Evolutionary conservation across 1,284 basidiomycete genomes (phyloP).

Genomic region (Ustilago shanxiensis): DNA sequence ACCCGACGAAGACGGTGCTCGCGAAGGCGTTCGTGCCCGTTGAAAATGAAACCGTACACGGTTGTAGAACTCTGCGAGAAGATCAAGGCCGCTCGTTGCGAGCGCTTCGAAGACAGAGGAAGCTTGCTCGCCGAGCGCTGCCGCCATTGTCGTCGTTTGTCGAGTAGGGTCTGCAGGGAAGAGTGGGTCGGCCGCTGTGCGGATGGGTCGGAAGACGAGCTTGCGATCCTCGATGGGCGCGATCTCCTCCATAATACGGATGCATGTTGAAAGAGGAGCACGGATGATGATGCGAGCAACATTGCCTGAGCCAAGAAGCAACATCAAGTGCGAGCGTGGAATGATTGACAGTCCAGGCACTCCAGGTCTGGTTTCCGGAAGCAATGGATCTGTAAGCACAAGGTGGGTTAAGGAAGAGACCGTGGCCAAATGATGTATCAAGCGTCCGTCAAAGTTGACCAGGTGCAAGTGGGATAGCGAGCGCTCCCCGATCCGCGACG

Average conservation of each 20-base stretch:
- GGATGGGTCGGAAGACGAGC: conserved; percentile 44
- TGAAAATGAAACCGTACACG: conserved; percentile 13
- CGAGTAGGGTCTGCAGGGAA: conserved; percentile 6
- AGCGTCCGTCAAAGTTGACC: conserved; percentile 41
- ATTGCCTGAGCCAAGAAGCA: conserved; percentile 42
- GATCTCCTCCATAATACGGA: conserved; percentile 43
- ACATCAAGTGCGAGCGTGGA: conserved; percentile 41
- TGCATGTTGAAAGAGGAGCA: conserved; percentile 30
- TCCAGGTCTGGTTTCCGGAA: conserved; percentile 24
- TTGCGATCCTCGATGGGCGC: conserved; percentile 39
- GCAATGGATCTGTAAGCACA: conserved; percentile 37
- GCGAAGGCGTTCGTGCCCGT: neutral
- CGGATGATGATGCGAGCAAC: conserved; percentile 35
- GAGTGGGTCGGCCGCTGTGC: conserved; percentile 5
- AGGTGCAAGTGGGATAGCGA: conserved; percentile 47
- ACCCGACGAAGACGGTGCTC: conserved; percentile 1
- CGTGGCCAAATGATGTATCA: conserved; percentile 44
- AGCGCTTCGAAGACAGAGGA: conserved; percentile 14
- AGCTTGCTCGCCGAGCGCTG: conserved; percentile 2
- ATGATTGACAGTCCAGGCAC: conserved; percentile 32
- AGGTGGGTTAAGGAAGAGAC: conserved; percentile 43
- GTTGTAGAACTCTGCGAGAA: conserved; percentile 31
- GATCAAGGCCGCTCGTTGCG: conserved; percentile 16
- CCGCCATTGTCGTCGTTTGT: neutral
- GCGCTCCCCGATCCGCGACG: conserved; percentile 4